Percentiles rank a stretch among this genome's conserved stretches.
Conservation (phyloP, 1,284 basidiomycete species). For the Amylostereum areolatum region DNA sequence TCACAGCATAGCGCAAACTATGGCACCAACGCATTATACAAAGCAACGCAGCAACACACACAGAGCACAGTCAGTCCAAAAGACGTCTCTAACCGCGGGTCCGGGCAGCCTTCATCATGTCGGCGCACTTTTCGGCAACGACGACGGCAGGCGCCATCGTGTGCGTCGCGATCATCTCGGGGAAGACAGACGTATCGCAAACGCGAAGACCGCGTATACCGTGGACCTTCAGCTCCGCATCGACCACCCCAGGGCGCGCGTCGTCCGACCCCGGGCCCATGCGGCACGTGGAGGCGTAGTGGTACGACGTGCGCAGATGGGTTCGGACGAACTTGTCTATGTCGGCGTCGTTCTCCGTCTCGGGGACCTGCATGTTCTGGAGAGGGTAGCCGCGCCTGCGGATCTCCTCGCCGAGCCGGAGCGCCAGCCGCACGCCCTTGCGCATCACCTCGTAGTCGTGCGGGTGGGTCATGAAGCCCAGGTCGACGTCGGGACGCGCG, state of each 20-base stretch:
- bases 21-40: too few species aligned
- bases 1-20: too few species aligned
- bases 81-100: too few species aligned
- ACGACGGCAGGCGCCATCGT: slow-evolving; percentile 29
- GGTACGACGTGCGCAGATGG: slow-evolving; percentile 25
- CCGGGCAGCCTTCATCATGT: neutral
- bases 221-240: slow-evolving; percentile 43
- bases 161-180: slow-evolving; percentile 28
- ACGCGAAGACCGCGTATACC: slow-evolving; percentile 35
- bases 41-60: too few species aligned
- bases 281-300: slow-evolving; percentile 31
- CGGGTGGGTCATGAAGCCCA: slow-evolving; percentile 20
- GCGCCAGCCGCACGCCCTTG: slow-evolving; percentile 19
- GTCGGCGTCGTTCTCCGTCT: slow-evolving; percentile 16
- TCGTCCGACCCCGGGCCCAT: slow-evolving; percentile 29
- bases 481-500: slow-evolving; percentile 24
- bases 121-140: slow-evolving; percentile 31
- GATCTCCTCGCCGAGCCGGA: slow-evolving; percentile 24
- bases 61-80: too few species aligned
- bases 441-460: slow-evolving; percentile 20
- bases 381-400: slow-evolving; percentile 25
- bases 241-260: slow-evolving; percentile 36
- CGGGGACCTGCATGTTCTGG: slow-evolving; percentile 23
- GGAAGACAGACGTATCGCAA: slow-evolving; percentile 36
- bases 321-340: slow-evolving; percentile 23